A percentile compares a stretch with the other conserved stretches of the same genome.
phyloP scores from a whole-genome alignment of 305 asterid genomes.

The Caryopteris hybrid region DNA sequence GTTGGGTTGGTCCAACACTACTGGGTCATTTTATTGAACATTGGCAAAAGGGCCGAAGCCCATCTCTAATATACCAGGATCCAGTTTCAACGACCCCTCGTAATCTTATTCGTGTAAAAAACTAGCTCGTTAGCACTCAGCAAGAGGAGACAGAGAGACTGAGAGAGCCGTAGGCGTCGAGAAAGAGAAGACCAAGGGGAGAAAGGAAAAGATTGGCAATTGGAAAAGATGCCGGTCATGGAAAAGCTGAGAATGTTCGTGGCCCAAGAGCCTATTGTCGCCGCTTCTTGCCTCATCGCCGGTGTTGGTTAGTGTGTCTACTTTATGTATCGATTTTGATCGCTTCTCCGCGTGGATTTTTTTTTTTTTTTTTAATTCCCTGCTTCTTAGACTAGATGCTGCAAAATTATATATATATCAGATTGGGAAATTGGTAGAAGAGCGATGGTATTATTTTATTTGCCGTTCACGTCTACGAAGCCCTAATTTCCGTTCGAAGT shows the following conservation, averaged over 20 bases:
- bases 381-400: background rate
- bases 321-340: background rate
- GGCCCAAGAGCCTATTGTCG: slow-evolving; percentile 83
- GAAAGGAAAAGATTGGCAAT: background rate
- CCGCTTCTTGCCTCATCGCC: slow-evolving; percentile 85
- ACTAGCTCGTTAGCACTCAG: no score
- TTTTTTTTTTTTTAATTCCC: background rate
- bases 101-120: no score
- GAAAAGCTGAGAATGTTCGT: slow-evolving; percentile 71
- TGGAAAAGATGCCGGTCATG: slow-evolving; percentile 66
- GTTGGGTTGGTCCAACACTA: no score
- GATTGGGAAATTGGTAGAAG: background rate
- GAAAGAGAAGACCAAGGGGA: no score
- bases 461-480: background rate
- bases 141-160: no score
- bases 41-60: no score
- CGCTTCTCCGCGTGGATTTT: background rate
- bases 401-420: background rate
- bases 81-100: no score
- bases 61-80: no score
- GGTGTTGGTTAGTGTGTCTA: slow-evolving; percentile 53
- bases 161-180: no score
- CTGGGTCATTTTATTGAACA: no score
- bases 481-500: slow-evolving; percentile 17
- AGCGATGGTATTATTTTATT: background rate